phyloP scores from a whole-genome alignment of 805 yeast species.

The Teunomyces atbi region DNA sequence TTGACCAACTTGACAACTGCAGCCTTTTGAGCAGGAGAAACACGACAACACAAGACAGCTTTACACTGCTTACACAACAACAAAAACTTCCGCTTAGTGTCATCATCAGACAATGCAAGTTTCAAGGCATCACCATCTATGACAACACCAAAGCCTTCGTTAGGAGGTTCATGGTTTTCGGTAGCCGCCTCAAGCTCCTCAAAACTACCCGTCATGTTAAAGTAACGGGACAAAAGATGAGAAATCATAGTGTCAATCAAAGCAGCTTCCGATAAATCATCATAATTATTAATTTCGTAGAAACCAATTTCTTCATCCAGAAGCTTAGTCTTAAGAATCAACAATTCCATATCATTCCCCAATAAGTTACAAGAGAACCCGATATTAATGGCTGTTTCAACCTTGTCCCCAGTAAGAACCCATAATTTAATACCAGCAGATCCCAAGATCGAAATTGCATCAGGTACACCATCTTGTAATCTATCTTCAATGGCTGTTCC shows the following conservation, averaged over 20 bases:
- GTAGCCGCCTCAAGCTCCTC: slow-evolving; percentile 57
- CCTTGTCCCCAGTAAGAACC: slow-evolving; percentile 82
- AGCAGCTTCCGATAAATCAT: slow-evolving; percentile 22
- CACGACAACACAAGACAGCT: slow-evolving; percentile 80
- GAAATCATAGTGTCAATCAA: slow-evolving; percentile 48
- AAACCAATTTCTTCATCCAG: slow-evolving; percentile 24
- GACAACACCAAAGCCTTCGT: slow-evolving; percentile 55
- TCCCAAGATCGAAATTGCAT: slow-evolving; percentile 61
- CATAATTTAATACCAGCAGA: slow-evolving; percentile 77
- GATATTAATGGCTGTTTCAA: slow-evolving; percentile 81
- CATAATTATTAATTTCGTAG: slow-evolving; percentile 18
- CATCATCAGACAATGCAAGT: slow-evolving; percentile 39
- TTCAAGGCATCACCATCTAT: slow-evolving; percentile 69
- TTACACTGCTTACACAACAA: slow-evolving; percentile 72
- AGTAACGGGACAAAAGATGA: slow-evolving; percentile 53
- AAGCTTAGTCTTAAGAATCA: slow-evolving; percentile 48
- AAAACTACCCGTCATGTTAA: slow-evolving; percentile 56
- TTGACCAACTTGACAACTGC: slow-evolving; percentile 68
- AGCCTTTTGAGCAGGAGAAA: slow-evolving; percentile 82
- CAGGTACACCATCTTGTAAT: slow-evolving; percentile 76
- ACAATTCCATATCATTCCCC: slow-evolving; percentile 64
- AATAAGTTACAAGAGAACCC: slow-evolving; percentile 77
- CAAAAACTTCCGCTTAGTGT: slow-evolving; percentile 50
- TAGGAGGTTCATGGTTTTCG: slow-evolving; percentile 64
- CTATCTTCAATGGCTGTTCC: slow-evolving; percentile 84